These are phyloP conservation scores for Cynanchum wilfordii DNA, from an alignment of 257 asterid genomes.

Conservation along the genomic window DNA sequence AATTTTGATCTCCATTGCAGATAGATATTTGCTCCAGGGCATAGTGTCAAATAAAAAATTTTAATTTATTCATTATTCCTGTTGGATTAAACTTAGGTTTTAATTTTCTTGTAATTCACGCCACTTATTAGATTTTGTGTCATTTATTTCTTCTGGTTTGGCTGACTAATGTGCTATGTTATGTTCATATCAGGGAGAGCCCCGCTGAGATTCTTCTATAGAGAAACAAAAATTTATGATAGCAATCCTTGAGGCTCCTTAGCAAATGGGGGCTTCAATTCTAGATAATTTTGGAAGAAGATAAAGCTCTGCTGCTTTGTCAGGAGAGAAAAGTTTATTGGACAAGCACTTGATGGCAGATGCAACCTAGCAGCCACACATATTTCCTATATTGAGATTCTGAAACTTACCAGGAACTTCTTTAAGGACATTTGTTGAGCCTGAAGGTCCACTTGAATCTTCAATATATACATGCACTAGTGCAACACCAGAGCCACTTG, in stretches of 20 bases:
- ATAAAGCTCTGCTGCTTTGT: constrained; percentile 84
- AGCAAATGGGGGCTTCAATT: constrained; percentile 82
- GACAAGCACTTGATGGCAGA: constrained; percentile 92
- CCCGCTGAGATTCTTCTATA: neutral
- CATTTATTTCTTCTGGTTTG: neutral
- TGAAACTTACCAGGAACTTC: constrained; percentile 59
- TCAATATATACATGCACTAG: constrained; percentile 36
- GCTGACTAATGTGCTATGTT: neutral
- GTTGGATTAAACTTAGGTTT: neutral
- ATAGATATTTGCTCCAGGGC: neutral
- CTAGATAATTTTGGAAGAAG: constrained; percentile 79
- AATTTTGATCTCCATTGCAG: neutral
- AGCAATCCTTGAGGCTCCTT: constrained; percentile 1
- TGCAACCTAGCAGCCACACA: constrained; percentile 86
- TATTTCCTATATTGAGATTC: constrained; percentile 61
- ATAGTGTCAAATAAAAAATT: no score
- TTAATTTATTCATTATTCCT: neutral
- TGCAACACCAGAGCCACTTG: constrained; percentile 46
- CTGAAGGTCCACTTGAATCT: constrained; percentile 49
- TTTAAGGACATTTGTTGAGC: constrained; percentile 70
- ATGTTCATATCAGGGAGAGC: constrained; percentile 5
- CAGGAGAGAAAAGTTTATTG: constrained; percentile 85
- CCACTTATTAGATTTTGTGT: no score
- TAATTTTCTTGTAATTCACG: no score
- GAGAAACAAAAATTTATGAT: constrained; percentile 7